These are phyloP conservation scores for Cercospora zeina DNA, from an alignment of 2,329 filamentous ascomycete genomes.

Conservation along the genomic window DNA sequence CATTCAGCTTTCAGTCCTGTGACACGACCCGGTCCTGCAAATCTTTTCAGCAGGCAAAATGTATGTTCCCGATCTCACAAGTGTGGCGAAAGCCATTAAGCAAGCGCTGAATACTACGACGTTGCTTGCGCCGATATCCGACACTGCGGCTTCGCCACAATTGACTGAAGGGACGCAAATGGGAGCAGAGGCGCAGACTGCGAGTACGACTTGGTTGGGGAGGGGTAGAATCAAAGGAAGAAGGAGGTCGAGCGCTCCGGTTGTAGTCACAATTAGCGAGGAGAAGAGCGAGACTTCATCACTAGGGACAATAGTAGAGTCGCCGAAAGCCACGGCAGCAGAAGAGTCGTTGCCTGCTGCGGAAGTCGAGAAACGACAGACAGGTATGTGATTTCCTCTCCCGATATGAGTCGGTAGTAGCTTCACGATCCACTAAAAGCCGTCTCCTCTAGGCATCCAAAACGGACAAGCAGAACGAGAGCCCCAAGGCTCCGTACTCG, in stretches of 20 bases:
- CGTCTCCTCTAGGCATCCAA: neutral
- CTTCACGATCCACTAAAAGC: neutral
- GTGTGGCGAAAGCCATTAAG: conserved; percentile 21
- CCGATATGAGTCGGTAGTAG: neutral
- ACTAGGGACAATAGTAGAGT: neutral
- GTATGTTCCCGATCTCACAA: conserved; percentile 28
- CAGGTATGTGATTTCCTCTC: neutral
- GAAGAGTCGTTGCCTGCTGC: neutral
- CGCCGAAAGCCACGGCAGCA: neutral
- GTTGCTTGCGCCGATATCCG: neutral
- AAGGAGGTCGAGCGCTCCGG: neutral
- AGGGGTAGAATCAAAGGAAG: neutral
- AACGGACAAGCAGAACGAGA: neutral
- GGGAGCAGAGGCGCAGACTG: neutral
- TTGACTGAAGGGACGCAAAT: neutral
- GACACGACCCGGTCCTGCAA: neutral
- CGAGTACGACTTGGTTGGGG: neutral
- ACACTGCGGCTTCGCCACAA: conserved; percentile 24
- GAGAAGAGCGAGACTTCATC: neutral
- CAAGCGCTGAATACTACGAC: conserved; percentile 11
- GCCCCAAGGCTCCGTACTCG: neutral
- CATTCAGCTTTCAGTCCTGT: neutral
- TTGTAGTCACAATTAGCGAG: neutral
- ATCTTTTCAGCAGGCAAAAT: conserved; percentile 16
- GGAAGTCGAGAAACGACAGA: conserved; percentile 11